Conservation (phyloP, 495 filamentous ascomycete species). For the Daldinia concentrica region DNA sequence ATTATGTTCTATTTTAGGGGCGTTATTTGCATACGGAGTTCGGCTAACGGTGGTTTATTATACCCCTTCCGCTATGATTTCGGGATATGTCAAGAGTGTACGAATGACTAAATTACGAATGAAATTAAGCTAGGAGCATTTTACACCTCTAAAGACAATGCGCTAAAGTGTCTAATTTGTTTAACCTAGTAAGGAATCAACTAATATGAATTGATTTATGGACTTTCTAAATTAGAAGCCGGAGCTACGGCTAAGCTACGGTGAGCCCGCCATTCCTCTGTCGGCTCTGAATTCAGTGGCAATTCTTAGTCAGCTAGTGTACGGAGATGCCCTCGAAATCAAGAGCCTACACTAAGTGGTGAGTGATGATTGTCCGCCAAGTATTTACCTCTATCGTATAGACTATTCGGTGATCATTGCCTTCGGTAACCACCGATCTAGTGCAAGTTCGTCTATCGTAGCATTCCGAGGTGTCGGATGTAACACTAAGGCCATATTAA, state of each 20-base stretch:
- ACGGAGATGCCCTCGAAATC: neutral
- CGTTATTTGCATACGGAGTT: constrained; percentile 24
- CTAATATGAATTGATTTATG: too few species aligned
- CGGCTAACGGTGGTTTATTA: constrained; percentile 21
- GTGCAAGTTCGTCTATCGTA: neutral
- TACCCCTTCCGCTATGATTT: constrained; percentile 33
- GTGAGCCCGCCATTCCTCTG: too few species aligned
- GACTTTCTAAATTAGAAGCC: too few species aligned
- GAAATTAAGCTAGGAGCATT: neutral
- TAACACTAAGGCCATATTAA: neutral
- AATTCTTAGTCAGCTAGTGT: neutral
- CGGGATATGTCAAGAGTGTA: neutral
- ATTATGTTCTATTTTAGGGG: constrained; percentile 1
- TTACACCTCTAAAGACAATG: too few species aligned
- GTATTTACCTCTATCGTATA: too few species aligned
- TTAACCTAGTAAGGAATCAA: too few species aligned
- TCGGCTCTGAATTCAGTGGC: too few species aligned
- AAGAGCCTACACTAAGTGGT: neutral
- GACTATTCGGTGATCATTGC: neutral
- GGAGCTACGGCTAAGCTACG: too few species aligned
- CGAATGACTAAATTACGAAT: neutral
- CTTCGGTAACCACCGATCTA: neutral
- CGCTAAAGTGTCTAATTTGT: too few species aligned
- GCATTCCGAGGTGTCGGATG: neutral
- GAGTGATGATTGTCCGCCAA: too few species aligned